A percentile compares a stretch with the other conserved stretches of the same genome.
phyloP scores from a whole-genome alignment of 352 stramenopile species.

The Pythium apleroticum region DNA sequence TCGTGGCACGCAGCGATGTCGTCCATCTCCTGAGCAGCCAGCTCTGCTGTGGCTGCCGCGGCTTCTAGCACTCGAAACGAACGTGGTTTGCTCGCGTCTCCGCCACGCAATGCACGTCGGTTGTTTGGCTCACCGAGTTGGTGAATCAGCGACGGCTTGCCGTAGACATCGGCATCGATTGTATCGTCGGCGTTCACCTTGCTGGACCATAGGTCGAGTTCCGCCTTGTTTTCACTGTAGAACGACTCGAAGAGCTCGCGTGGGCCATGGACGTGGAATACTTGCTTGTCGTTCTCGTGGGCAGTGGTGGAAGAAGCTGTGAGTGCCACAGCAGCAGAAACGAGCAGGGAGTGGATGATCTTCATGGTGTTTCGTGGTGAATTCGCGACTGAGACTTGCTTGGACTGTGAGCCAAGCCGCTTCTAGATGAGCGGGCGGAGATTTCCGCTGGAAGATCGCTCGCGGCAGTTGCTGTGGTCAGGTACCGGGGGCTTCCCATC shows the following conservation, averaged over 20 bases:
- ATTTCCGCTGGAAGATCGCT: not conserved
- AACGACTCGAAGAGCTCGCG: constrained; percentile 16
- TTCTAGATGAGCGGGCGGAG: not conserved
- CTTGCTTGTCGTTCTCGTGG: not conserved
- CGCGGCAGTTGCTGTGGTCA: not conserved
- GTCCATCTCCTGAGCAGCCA: constrained; percentile 6
- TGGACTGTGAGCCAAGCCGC: not conserved
- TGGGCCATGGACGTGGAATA: constrained; percentile 3
- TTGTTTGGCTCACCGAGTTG: not conserved
- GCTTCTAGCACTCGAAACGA: constrained; percentile 2
- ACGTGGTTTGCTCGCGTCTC: not conserved
- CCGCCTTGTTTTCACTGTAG: constrained; percentile 8
- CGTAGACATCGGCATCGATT: constrained; percentile 17
- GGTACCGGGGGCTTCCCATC: not conserved
- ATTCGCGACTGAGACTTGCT: not conserved
- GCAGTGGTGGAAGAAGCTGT: not conserved
- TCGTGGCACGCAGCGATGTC: constrained; percentile 16
- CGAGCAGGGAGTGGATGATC: not conserved
- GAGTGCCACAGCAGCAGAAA: not conserved
- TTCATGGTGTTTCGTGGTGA: not conserved
- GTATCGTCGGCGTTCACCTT: constrained; percentile 12
- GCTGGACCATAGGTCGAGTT: constrained; percentile 16
- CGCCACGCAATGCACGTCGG: not conserved
- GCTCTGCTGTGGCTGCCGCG: not conserved
- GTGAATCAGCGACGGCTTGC: not conserved